Conservation (phyloP, 768 basidiomycete species). For the Mycena capillaripes region DNA sequence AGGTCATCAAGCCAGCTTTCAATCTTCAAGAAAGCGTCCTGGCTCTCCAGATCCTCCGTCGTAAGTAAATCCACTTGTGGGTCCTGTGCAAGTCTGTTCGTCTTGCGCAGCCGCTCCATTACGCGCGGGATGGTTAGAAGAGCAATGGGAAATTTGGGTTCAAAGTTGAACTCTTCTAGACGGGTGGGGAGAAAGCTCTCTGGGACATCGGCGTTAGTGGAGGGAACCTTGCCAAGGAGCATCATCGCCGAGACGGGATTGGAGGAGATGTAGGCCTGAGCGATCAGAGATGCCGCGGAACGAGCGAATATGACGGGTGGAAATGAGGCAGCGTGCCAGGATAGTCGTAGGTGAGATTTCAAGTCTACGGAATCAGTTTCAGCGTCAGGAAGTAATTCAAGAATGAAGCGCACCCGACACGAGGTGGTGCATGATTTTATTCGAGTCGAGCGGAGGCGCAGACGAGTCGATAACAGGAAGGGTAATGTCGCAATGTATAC, state of each 20-base stretch:
- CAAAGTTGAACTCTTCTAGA: conserved; percentile 69
- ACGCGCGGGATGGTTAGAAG: conserved; percentile 57
- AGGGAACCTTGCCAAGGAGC: conserved; percentile 67
- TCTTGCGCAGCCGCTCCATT: conserved; percentile 48
- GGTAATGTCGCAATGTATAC: conserved; percentile 58
- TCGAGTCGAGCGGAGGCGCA: conserved; percentile 40
- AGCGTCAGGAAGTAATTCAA: neutral
- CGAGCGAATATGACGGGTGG: conserved; percentile 71
- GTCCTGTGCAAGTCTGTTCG: conserved; percentile 58
- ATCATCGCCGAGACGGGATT: conserved; percentile 74
- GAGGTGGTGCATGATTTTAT: conserved; percentile 53
- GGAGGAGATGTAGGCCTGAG: conserved; percentile 78
- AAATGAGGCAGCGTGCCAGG: conserved; percentile 58
- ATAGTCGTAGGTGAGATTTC: conserved; percentile 55
- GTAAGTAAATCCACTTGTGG: conserved; percentile 54
- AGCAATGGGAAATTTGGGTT: conserved; percentile 73
- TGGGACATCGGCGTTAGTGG: conserved; percentile 53
- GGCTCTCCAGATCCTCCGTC: conserved; percentile 52
- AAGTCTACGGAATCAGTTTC: conserved; percentile 51
- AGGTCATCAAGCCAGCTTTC: conserved; percentile 70
- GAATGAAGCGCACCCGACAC: conserved; percentile 51
- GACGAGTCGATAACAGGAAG: conserved; percentile 35
- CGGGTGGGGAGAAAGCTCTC: conserved; percentile 48
- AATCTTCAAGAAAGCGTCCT: conserved; percentile 55
- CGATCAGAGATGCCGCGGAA: conserved; percentile 64